A percentile compares a stretch with the other conserved stretches of the same genome.
These are phyloP conservation scores for Fusarium tupiense DNA, from an alignment of 2,329 filamentous ascomycete genomes.

Conservation along the genomic window DNA sequence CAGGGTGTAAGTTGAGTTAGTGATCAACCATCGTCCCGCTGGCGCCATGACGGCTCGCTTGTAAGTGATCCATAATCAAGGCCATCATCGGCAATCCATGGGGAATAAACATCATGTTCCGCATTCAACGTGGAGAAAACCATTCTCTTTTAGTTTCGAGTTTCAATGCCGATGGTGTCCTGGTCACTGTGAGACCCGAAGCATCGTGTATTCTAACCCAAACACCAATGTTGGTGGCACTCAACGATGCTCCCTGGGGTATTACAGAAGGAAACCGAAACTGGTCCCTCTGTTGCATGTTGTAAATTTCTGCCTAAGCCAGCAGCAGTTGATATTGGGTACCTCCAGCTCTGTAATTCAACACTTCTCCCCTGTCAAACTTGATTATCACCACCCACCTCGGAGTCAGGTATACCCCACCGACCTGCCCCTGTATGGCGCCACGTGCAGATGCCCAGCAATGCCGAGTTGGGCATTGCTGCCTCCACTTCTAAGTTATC, in stretches of 20 bases:
- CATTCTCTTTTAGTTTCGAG: conserved; percentile 6
- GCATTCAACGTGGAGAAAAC: conserved; percentile 28
- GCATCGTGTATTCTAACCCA: conserved; percentile 2
- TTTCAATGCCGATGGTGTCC: conserved; percentile 2
- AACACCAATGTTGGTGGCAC: not conserved
- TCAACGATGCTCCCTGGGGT: not conserved
- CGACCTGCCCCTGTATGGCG: conserved; percentile 41
- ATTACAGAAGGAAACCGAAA: not conserved
- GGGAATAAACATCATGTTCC: conserved; percentile 26
- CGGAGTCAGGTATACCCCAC: conserved; percentile 33
- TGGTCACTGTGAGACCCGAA: conserved; percentile 11
- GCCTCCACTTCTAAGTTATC: conserved; percentile 16
- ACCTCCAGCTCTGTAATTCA: not conserved
- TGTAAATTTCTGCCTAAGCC: conserved; percentile 28
- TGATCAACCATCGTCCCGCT: conserved; percentile 8
- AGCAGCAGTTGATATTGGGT: conserved; percentile 8
- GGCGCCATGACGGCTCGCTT: conserved; percentile 15
- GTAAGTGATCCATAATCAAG: conserved; percentile 16
- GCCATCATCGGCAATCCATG: conserved; percentile 4
- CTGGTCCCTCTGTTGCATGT: not conserved
- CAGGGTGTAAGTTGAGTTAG: not conserved
- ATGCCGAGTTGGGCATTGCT: conserved; percentile 35
- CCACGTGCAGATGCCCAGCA: conserved; percentile 41
- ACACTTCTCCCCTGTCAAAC: conserved; percentile 21
- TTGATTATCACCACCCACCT: conserved; percentile 32